Base-by-base conservation (phyloP, 345 rosid genomes). In the Eucalyptus pauciflora region DNA sequence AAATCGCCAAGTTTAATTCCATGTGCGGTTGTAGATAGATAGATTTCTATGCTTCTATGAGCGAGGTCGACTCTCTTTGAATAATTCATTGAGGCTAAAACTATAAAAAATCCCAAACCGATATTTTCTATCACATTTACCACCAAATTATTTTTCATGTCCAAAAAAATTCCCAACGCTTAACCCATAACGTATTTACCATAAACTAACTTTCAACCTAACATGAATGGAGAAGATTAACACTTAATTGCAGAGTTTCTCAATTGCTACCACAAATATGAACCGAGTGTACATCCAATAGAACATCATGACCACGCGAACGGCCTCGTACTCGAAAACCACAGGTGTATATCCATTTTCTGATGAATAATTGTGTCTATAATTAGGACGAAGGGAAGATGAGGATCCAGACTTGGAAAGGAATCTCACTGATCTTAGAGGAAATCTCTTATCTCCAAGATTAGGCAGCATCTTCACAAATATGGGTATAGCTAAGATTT, bases 21-120 rank as follows among this genome's bases (percentile, higher is more conserved):
- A 76, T 37, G 25, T 41, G 15, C 13, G 83, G 76, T 64, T 64
- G 76, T n/a, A n/a, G 76, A n/a, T 64, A n/a, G 71, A 64, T n/a
- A 64, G 76, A 64, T 64, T 14, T 64, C 76, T 64, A n/a, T 64
- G 76, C 41, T 64, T 64, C 41, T 64, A 64, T 14, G 37, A 33
- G 76, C 6, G 3, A n/a, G 18, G 33, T n/a, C 2, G 2, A n/a
- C 22, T 64, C 20, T 33, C 11, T 14, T 7, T 64, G 22, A n/a
- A 64, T 62, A 62, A 27, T 12, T 29, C 3, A 4, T 0, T 14
- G 0, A 33, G 20, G 76, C 5, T 64, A 64, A n/a, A n/a, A 64
- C 2, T 64, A 64, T 31, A 0, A 64, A 64, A 64, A 64, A n/a
- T n/a, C 5, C 0, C 20, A n/a, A 64, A n/a, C 4, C 7, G 20